phyloP scores from a whole-genome alignment of 2,329 filamentous ascomycete genomes.

The Fusarium nematophilum region DNA sequence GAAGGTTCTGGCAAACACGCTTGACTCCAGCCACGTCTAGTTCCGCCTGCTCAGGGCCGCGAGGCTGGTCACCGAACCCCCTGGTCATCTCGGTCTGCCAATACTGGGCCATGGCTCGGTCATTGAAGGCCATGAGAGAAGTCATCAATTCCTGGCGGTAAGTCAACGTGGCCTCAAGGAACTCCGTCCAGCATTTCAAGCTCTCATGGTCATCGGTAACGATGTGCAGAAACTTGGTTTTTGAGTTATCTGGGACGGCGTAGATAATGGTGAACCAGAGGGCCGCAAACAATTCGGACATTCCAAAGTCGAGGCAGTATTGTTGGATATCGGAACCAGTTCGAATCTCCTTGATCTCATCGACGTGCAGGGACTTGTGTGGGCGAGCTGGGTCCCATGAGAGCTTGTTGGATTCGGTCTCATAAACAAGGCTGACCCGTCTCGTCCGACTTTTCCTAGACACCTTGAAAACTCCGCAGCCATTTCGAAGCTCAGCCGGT shows the following conservation, averaged over 20 bases:
- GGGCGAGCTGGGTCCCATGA: slow-evolving; percentile 85
- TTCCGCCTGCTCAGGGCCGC: slow-evolving; percentile 70
- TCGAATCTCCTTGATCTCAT: slow-evolving; percentile 93
- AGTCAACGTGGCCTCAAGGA: slow-evolving; percentile 84
- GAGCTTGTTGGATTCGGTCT: slow-evolving; percentile 86
- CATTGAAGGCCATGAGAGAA: slow-evolving; percentile 85
- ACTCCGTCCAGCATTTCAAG: slow-evolving; percentile 83
- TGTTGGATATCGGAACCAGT: slow-evolving; percentile 86
- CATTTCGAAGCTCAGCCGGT: slow-evolving; percentile 80
- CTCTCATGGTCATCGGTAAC: slow-evolving; percentile 80
- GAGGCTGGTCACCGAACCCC: slow-evolving; percentile 65
- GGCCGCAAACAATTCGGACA: slow-evolving; percentile 73
- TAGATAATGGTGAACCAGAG: slow-evolving; percentile 94
- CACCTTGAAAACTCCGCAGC: slow-evolving; percentile 82
- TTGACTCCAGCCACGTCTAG: slow-evolving; percentile 84
- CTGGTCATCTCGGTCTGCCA: slow-evolving; percentile 88
- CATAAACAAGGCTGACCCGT: slow-evolving; percentile 76
- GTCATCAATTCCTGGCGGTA: slow-evolving; percentile 92
- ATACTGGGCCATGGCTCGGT: slow-evolving; percentile 83
- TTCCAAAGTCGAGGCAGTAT: slow-evolving; percentile 85
- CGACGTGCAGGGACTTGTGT: slow-evolving; percentile 89
- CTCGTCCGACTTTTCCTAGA: slow-evolving; percentile 82
- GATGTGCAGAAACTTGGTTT: slow-evolving; percentile 88
- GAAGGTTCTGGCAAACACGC: slow-evolving; percentile 85
- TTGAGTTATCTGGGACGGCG: slow-evolving; percentile 79